Base-by-base conservation (phyloP, 2,329 filamentous ascomycete species). In the Ophiostoma tasmaniense region DNA sequence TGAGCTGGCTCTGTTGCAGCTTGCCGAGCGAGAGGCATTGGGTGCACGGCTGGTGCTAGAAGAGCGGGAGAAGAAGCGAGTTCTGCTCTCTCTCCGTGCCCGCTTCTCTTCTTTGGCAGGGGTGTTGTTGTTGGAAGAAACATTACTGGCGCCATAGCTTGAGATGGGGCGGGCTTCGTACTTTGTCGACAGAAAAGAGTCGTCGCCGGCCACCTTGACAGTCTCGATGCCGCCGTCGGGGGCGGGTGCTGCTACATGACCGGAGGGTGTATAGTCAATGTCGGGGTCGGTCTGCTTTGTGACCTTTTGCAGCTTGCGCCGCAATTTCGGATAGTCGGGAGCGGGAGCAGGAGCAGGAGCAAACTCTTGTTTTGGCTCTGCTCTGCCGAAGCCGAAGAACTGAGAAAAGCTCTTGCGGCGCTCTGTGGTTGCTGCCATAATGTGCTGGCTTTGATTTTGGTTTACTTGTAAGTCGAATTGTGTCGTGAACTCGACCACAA, bases 231-330 rank as follows among this genome's bases (percentile, higher is more conserved):
- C 62, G 30, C 62, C 52, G 7, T 52, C 69, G 4, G 65, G 67
- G 61, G 67, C 66, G 1, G 64, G 67, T 5, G 64, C 69, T 1
- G 64, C 17, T 4, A 61, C 42, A 20, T n/a, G 42, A 22, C 69
- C 59, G 5, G 22, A 20, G 14, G 67, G 68, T 25, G 39, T 13
- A 20, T 5, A 30, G 45, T 64, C 61, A 1, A 35, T 10, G 14
- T 52, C 50, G n/a, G 11, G 20, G 25, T 70, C 69, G 59, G 66
- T 62, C 45, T 74, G 73, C 69, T 72, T 75, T 35, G 71, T 50
- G 64, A 75, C 67, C 67, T 79, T 79, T 39, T 77, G 77, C 28
- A 78, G 74, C 73, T 76, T 78, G 64, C 73, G 76, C 61, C 76
- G 75, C 64, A 76, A 72, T 67, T 73, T 76, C 0, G 73, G 72